Evolutionary conservation across 768 basidiomycete species (phyloP).

Genomic region (Tubosaeta sp.): DNA sequence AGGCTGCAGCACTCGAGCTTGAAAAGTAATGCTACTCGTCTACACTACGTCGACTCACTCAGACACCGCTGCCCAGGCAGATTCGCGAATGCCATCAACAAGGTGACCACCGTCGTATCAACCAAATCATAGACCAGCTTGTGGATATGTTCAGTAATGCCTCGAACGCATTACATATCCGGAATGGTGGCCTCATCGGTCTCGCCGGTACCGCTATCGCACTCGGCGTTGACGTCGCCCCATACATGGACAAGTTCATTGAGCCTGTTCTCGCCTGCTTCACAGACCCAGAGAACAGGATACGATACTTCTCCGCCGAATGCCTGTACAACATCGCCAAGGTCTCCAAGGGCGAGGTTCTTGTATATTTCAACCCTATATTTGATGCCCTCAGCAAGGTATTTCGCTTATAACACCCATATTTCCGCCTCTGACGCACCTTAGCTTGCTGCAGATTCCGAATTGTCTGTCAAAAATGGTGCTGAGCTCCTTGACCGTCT

Average conservation of each 20-base stretch:
- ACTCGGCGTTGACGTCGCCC: conserved; percentile 86
- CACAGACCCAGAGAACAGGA: conserved; percentile 88
- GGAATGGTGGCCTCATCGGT: conserved; percentile 94
- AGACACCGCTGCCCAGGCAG: conserved; percentile 45
- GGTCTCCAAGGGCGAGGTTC: conserved; percentile 93
- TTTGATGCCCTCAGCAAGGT: conserved; percentile 98
- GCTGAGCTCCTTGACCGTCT: conserved; percentile 94
- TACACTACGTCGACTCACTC: conserved; percentile 3
- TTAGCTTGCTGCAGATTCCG: conserved; percentile 93
- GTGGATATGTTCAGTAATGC: conserved; percentile 89
- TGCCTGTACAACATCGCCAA: conserved; percentile 98
- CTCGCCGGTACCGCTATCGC: conserved; percentile 97
- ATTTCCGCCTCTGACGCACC: conserved; percentile 7
- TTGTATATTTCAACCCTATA: conserved; percentile 97
- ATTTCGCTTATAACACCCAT: conserved; percentile 17
- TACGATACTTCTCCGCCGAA: conserved; percentile 97
- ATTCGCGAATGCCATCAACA: conserved; percentile 83
- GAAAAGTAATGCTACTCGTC: conserved; percentile 64
- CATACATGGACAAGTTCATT: conserved; percentile 92
- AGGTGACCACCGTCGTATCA: conserved; percentile 77
- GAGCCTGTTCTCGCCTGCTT: conserved; percentile 88
- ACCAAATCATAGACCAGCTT: conserved; percentile 87
- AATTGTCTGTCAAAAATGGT: conserved; percentile 95
- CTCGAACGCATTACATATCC: conserved; percentile 78
- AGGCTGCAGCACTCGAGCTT: conserved; percentile 90